Evolutionary conservation across 164 flowering plant species (phyloP).

Genomic region (Cinnamomum micranthum): DNA sequence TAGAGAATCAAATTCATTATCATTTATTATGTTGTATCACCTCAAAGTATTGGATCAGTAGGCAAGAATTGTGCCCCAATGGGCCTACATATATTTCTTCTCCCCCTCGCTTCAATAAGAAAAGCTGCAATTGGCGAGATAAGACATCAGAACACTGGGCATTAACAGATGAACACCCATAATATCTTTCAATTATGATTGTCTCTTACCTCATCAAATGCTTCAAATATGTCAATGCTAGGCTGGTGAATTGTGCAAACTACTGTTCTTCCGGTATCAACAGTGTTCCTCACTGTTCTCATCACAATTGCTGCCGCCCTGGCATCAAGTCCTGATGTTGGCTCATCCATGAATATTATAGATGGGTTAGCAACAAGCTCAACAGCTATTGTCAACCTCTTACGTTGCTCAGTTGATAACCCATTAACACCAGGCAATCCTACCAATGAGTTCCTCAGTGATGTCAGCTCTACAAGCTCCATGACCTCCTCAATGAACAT

Average conservation of each 20-base stretch:
- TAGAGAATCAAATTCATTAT: neutral
- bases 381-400: constrained; percentile 50
- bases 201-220: constrained; percentile 45
- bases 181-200: neutral
- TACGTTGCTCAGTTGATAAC: constrained; percentile 46
- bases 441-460: constrained; percentile 32
- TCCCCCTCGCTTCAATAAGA: constrained; percentile 37
- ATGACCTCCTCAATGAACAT: constrained; percentile 45
- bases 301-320: constrained; percentile 53
- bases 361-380: constrained; percentile 61
- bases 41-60: constrained; percentile 38
- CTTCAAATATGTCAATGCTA: constrained; percentile 47
- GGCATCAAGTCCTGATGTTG: constrained; percentile 55
- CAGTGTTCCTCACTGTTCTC: constrained; percentile 51
- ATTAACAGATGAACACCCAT: neutral
- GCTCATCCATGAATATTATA: constrained; percentile 55
- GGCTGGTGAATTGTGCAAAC: constrained; percentile 58
- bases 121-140: constrained; percentile 18
- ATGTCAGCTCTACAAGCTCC: constrained; percentile 47
- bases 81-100: constrained; percentile 40
- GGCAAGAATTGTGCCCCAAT: constrained; percentile 29
- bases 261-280: constrained; percentile 49
- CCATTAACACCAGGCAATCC: constrained; percentile 47
- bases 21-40: constrained; percentile 11
- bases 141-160: neutral